These are phyloP conservation scores for Neoscytalidium dimidiatum DNA, from an alignment of 2,329 filamentous ascomycete genomes.

Conservation along the genomic window DNA sequence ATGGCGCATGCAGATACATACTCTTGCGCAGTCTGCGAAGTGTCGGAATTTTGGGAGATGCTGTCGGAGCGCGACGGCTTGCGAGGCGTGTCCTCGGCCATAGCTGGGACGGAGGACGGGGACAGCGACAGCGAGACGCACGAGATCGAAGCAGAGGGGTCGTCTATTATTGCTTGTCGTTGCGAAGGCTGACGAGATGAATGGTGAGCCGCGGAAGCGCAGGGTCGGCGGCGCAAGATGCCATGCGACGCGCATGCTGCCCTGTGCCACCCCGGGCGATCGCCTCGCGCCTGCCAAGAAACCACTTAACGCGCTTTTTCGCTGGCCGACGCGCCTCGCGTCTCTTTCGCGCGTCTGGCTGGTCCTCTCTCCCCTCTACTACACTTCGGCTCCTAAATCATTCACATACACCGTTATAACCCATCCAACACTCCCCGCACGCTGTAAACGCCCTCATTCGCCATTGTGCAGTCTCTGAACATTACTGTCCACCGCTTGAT, in stretches of 20 bases:
- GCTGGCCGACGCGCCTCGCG: slow-evolving; percentile 7
- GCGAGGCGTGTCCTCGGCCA: slow-evolving; percentile 6
- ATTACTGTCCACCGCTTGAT: background rate
- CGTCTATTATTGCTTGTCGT: background rate
- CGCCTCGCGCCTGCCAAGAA: background rate
- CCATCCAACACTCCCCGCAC: background rate
- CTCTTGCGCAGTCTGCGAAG: slow-evolving; percentile 58
- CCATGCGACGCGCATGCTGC: background rate
- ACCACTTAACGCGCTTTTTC: slow-evolving; percentile 5
- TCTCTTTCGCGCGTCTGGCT: background rate
- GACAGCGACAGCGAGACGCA: background rate
- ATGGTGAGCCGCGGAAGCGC: background rate
- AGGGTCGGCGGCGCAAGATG: background rate
- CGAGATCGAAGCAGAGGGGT: background rate
- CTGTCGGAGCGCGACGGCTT: slow-evolving; percentile 32
- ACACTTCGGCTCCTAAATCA: background rate
- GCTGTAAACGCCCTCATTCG: background rate
- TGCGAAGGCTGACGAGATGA: background rate
- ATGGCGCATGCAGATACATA: slow-evolving; percentile 24
- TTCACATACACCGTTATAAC: background rate
- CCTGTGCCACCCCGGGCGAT: slow-evolving; percentile 1
- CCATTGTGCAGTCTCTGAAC: background rate
- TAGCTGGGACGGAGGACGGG: background rate
- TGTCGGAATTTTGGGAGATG: slow-evolving; percentile 50
- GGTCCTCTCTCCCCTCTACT: background rate